These are phyloP conservation scores for Boletus fagicola DNA, from an alignment of 768 basidiomycete genomes.

Conservation along the genomic window DNA sequence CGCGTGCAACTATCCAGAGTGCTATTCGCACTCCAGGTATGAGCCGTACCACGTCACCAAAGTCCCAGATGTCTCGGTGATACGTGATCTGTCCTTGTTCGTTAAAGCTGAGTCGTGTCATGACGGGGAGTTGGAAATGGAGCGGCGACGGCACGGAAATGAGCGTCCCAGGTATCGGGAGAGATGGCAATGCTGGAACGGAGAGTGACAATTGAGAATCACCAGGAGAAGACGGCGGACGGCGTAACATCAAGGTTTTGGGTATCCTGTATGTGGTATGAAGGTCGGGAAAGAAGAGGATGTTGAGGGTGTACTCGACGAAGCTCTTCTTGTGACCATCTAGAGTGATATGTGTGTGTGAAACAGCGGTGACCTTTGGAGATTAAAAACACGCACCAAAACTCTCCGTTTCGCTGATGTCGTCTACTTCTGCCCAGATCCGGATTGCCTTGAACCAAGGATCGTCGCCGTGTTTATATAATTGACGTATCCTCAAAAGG, in stretches of 20 bases:
- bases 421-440: conserved; percentile 73
- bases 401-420: conserved; percentile 74
- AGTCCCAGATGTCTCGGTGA: conserved; percentile 81
- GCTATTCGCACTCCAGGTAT: conserved; percentile 65
- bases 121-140: conserved; percentile 69
- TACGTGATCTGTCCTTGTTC: conserved; percentile 78
- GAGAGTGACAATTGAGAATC: conserved; percentile 29
- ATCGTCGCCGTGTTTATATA: conserved; percentile 26
- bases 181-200: conserved; percentile 41
- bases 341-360: conserved; percentile 26
- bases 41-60: conserved; percentile 72
- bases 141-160: conserved; percentile 63
- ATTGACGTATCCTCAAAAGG: conserved; percentile 44
- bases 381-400: conserved; percentile 51
- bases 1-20: conserved; percentile 66
- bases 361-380: neutral
- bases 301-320: conserved; percentile 77
- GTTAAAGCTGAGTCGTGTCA: conserved; percentile 75
- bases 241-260: conserved; percentile 38
- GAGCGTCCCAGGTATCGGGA: conserved; percentile 59
- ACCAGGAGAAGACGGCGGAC: conserved; percentile 32
- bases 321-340: conserved; percentile 74
- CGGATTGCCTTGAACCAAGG: conserved; percentile 62
- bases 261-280: conserved; percentile 46
- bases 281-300: conserved; percentile 72